Base-by-base conservation (phyloP, 257 asterid genomes). In the Fraxinus quadrangulata region DNA sequence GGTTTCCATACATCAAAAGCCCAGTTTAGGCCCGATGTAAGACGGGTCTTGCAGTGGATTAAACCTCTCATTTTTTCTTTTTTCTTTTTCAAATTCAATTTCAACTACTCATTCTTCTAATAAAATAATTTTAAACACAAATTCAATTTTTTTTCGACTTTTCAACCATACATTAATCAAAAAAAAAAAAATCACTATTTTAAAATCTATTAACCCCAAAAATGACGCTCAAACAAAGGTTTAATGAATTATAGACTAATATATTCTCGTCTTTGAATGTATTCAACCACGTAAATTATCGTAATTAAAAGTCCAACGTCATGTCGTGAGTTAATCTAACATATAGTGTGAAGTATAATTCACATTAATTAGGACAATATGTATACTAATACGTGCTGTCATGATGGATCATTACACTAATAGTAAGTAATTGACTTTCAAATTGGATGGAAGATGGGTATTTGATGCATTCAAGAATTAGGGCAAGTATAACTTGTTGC, bases 401-500 rank as follows among this genome's bases (percentile, higher is more conserved):
- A 11, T 0, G 33, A 26, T 63, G 34, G 69, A 63, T 23, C 6
- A 63, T 23, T 11, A 63, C 21, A 11, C 34, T 63, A 63, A 26
- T 63, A 24, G 33, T 0, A 23, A 23, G 69, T 63, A 63, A 63
- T 0, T 63, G 34, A 63, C 10, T 30, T 24, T 8, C 33, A 8
- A 10, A 63, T 63, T 23, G 17, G 68, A 24, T 1, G 33, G 68
- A 9, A 61, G 31, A 59, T 59, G 21, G 11, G 33, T 2, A 42
- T 11, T 42, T 42, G 49, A 63, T 63, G 34, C 16, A 47, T 36
- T 12, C 14, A 49, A 45, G 63, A 16, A 37, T 45, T 77, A 88
- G 77, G 93, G 90, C 85, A 86, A 84, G 85, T 82, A 88, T 63
- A 84, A 75, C 82, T 72, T 86, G 80, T 84, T 88, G 71, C 90